Base-by-base conservation (phyloP, 257 asterid genomes). In the Nicotiana undulata region DNA sequence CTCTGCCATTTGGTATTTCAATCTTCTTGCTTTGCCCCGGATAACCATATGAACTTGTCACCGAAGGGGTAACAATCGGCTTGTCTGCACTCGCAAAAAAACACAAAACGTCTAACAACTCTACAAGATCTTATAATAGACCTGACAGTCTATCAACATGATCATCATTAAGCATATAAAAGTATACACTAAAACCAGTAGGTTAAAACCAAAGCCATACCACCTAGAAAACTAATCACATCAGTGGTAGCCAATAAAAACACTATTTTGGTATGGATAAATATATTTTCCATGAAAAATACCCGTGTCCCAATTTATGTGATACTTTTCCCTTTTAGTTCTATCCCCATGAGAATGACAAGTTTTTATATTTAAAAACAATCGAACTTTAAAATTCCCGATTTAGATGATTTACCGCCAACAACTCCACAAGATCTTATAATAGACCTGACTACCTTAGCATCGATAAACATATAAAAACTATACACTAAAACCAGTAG, bases 1-100 rank as follows among this genome's bases (percentile, higher is more conserved):
- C 97, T 88, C 90, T 90, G 40, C 91, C 94, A 85, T 93, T 93
- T 31, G 97, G 97, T 31, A 84, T 75, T 68, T 84, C 86, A 44
- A 84, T 84, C 82, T 28, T 82, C 82, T 77, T 82, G 67, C 65
- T 77, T 37, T 80, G 82, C 17, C 79, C 85, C 28, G 83, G 80
- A 61, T 83, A 83, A 24, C 85, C 85, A 66, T 65, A 82, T 16
- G 85, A 77, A 18, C 74, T 75, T 22, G 61, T 37, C 66, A 77
- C 53, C 29, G 82, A 61, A 1, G 85, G 82, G 55, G 59, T 40
- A 53, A 40, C 66, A 31, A 72, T 40, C 31, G 68, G 77, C 76
- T 81, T 68, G 44, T 51, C 40, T 65, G 85, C 70, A 26, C 5
- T 72, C 60, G 6, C 18, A 24, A 46, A 34, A 74, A 74, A 68